These are phyloP conservation scores for Coemansia sp. DNA, from an alignment of 192 early-diverging fungal genomes.

Conservation along the genomic window DNA sequence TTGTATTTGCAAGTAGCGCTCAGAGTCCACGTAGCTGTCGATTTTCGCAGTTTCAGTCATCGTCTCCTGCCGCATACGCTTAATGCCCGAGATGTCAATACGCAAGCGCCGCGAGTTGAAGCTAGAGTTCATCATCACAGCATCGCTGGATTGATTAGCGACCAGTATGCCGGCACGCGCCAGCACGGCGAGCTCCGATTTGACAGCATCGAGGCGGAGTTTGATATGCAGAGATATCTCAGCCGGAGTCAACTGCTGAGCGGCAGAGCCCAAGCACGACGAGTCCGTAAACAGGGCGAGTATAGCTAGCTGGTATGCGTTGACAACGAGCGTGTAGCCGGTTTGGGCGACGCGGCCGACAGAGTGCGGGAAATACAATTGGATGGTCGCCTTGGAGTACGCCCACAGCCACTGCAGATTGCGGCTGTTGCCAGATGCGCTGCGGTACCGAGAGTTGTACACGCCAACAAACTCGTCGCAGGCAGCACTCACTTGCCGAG, in stretches of 20 bases:
- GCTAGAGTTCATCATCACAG: slow-evolving; percentile 64
- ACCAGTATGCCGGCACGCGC: background rate
- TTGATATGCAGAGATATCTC: slow-evolving; percentile 51
- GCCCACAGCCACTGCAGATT: slow-evolving; percentile 25
- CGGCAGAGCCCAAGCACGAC: slow-evolving; percentile 42
- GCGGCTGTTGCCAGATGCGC: background rate
- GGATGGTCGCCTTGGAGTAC: slow-evolving; percentile 35
- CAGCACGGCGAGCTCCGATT: background rate
- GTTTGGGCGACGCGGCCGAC: slow-evolving; percentile 67
- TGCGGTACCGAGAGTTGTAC: background rate
- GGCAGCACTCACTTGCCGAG: background rate
- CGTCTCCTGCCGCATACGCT: slow-evolving; percentile 77
- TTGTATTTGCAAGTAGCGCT: background rate
- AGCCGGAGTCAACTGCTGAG: slow-evolving; percentile 54
- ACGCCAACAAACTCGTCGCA: background rate
- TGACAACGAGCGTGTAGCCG: slow-evolving; percentile 57
- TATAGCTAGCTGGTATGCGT: slow-evolving; percentile 91
- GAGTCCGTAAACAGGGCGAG: slow-evolving; percentile 78
- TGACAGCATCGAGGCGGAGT: background rate
- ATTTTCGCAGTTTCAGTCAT: slow-evolving; percentile 75
- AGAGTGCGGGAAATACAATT: slow-evolving; percentile 86
- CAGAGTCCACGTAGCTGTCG: slow-evolving; percentile 74
- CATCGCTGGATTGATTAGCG: background rate
- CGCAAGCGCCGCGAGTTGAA: slow-evolving; percentile 80
- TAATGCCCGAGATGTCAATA: slow-evolving; percentile 82